phyloP scores from a whole-genome alignment of 2,329 filamentous ascomycete species.

The Colletotrichum tropicicola region DNA sequence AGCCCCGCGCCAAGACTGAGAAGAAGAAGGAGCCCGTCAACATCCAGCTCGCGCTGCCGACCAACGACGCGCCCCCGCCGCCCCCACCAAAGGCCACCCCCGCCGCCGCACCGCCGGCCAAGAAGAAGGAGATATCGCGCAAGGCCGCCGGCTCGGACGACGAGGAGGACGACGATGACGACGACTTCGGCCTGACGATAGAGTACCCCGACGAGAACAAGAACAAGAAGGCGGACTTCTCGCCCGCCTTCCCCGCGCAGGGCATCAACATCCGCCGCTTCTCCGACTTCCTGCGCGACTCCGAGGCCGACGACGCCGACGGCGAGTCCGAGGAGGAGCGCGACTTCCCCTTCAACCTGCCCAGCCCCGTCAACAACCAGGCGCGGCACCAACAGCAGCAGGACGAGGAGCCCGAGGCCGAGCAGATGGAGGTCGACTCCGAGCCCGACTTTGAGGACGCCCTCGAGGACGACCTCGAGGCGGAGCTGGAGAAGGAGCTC shows the following conservation, averaged over 20 bases:
- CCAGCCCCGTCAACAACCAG: slow-evolving; percentile 59
- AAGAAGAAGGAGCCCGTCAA: slow-evolving; percentile 49
- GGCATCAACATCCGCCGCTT: slow-evolving; percentile 53
- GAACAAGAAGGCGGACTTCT: slow-evolving; percentile 52
- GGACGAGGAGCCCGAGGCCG: slow-evolving; percentile 33
- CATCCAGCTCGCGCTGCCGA: slow-evolving; percentile 46
- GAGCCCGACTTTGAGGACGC: slow-evolving; percentile 46
- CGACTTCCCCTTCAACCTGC: slow-evolving; percentile 56
- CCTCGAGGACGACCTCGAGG: slow-evolving; percentile 62
- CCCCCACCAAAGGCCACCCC: slow-evolving; percentile 25
- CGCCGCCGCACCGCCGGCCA: slow-evolving; percentile 20
- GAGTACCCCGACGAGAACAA: slow-evolving; percentile 63
- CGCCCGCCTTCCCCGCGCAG: slow-evolving; percentile 55
- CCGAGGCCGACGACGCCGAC: slow-evolving; percentile 55
- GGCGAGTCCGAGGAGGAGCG: slow-evolving; percentile 58
- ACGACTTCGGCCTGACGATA: slow-evolving; percentile 65
- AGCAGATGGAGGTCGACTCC: slow-evolving; percentile 38
- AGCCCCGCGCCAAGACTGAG: slow-evolving; percentile 41
- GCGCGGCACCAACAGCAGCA: slow-evolving; percentile 36
- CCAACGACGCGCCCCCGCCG: slow-evolving; percentile 33
- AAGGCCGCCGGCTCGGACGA: slow-evolving; percentile 54
- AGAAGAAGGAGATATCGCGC: slow-evolving; percentile 40
- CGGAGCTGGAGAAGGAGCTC: slow-evolving; percentile 65
- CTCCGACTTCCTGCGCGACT: slow-evolving; percentile 60
- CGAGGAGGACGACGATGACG: slow-evolving; percentile 64